phyloP scores from a whole-genome alignment of 106 monocot species.

The Gastrodia elata region DNA sequence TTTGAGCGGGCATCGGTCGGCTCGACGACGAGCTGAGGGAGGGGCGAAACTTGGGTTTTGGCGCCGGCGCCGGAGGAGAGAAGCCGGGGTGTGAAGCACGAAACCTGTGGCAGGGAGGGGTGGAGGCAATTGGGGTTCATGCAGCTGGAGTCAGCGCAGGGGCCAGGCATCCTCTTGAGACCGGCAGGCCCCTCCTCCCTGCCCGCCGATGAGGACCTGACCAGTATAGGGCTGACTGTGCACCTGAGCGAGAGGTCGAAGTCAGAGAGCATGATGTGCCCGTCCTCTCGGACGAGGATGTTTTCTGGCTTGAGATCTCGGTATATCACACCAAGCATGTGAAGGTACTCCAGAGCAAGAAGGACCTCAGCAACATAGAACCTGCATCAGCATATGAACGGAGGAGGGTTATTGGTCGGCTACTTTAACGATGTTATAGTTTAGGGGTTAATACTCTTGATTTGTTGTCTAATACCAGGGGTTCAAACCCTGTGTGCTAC shows the following conservation, averaged over 20 bases:
- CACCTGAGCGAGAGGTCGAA: constrained; percentile 71
- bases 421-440: too few relatives aligned
- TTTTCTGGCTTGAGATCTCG: constrained; percentile 82
- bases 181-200: constrained; percentile 30
- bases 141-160: constrained; percentile 59
- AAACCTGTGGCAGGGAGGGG: constrained; percentile 45
- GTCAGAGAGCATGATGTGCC: constrained; percentile 79
- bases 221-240: constrained; percentile 48
- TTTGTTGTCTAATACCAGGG: too few relatives aligned
- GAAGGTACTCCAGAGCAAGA: constrained; percentile 68
- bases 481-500: too few relatives aligned
- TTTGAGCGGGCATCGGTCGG: constrained; percentile 59
- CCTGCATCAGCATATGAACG: too few relatives aligned
- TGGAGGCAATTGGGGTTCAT: constrained; percentile 64
- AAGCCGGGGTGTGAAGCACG: constrained; percentile 70
- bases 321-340: constrained; percentile 80
- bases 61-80: constrained; percentile 21
- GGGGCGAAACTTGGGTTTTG: constrained; percentile 12
- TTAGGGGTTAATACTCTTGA: too few relatives aligned
- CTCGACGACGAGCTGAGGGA: constrained; percentile 66
- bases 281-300: constrained; percentile 71
- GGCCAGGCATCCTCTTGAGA: constrained; percentile 27
- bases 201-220: constrained; percentile 38
- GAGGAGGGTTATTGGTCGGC: too few relatives aligned
- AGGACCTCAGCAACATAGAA: constrained; percentile 81